Conservation (phyloP, 2,329 filamentous ascomycete species). For the Endothia cerciana region DNA sequence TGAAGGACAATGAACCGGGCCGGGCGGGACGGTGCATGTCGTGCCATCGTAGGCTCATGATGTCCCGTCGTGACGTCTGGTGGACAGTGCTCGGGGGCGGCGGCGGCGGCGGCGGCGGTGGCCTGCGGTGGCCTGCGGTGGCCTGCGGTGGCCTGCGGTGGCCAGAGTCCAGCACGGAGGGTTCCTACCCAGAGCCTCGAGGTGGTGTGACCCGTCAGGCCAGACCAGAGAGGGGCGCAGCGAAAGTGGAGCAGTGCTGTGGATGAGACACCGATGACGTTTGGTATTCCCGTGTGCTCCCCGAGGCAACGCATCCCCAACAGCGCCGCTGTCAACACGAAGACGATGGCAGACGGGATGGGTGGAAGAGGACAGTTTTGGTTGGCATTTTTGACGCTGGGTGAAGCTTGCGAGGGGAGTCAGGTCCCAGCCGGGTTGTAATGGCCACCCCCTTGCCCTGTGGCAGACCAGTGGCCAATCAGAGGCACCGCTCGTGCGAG, state of each 20-base stretch:
- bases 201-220: slow-evolving; percentile 26
- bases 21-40: background rate
- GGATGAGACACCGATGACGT: slow-evolving; percentile 23
- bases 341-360: background rate
- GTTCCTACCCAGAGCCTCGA: background rate
- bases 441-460: background rate
- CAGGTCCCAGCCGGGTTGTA: no score
- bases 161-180: background rate
- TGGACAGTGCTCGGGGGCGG: background rate
- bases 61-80: background rate
- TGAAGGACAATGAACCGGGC: background rate
- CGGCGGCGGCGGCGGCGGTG: background rate
- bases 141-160: background rate
- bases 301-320: slow-evolving; percentile 8
- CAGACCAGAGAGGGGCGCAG: slow-evolving; percentile 23
- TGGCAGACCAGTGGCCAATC: background rate
- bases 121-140: background rate
- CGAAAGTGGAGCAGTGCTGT: slow-evolving; percentile 22
- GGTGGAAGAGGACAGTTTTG: background rate
- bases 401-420: background rate
- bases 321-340: background rate
- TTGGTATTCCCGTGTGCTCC: slow-evolving; percentile 6
- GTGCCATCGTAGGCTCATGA: slow-evolving; percentile 3
- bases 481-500: background rate
- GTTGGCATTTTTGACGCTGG: background rate